A percentile compares a stretch with the other conserved stretches of the same genome.
These are phyloP conservation scores for Saitozyma podzolica DNA, from an alignment of 768 basidiomycete genomes.

Conservation along the genomic window DNA sequence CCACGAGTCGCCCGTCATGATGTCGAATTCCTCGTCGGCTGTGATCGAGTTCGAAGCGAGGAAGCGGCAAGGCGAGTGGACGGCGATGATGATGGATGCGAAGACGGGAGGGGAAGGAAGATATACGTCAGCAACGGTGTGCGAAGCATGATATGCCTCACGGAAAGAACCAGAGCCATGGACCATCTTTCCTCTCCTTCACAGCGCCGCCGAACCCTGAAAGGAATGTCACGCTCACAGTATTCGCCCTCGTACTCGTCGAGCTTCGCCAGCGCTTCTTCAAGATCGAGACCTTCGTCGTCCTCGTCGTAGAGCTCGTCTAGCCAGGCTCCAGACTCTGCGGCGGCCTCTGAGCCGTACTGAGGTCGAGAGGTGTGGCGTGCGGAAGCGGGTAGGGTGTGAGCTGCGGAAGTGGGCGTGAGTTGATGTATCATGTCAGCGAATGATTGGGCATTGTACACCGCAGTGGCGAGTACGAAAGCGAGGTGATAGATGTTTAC, in stretches of 20 bases:
- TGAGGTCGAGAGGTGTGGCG: constrained; percentile 5
- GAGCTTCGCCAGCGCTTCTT: constrained; percentile 26
- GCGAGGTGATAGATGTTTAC: too few relatives aligned
- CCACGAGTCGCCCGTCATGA: constrained; percentile 35
- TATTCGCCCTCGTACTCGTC: constrained; percentile 19
- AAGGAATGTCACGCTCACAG: constrained; percentile 12
- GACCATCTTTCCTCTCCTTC: too few relatives aligned
- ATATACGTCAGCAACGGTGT: constrained; percentile 2
- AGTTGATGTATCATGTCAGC: too few relatives aligned
- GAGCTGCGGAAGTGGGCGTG: too few relatives aligned
- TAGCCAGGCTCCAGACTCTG: constrained; percentile 31
- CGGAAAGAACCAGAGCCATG: background rate
- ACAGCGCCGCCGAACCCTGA: too few relatives aligned
- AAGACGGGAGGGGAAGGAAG: background rate
- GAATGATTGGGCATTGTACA: too few relatives aligned
- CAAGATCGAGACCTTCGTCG: constrained; percentile 30
- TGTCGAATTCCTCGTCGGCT: constrained; percentile 31
- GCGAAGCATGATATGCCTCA: background rate
- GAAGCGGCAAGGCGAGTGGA: background rate
- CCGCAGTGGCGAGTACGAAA: too few relatives aligned
- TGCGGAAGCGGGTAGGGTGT: too few relatives aligned
- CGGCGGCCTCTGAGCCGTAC: constrained; percentile 20
- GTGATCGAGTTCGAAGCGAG: background rate
- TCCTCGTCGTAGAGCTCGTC: constrained; percentile 42
- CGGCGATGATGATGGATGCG: background rate